Evolutionary conservation across 208 protist genomes (phyloP), one percentile per base, ranked within the genome.

Genomic region (Crithidia expoeki): DNA sequence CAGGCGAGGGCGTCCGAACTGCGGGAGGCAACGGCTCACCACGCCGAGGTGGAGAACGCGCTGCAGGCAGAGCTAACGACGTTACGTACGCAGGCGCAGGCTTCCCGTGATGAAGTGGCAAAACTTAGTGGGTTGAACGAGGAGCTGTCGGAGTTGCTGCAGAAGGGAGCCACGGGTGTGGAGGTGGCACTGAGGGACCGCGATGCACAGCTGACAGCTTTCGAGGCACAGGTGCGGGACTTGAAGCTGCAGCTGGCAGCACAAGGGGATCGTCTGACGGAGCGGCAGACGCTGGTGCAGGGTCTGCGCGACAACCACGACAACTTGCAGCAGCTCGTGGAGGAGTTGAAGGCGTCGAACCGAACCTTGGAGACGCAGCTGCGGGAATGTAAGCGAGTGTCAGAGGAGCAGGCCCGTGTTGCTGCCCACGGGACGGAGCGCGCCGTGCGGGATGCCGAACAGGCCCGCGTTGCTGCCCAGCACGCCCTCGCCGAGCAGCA

Each of bases 151-250:
- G 59, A 76, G 36, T 69, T 91, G 53, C 71, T 91, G 49, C 69
- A 76, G 62, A 62, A 83, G 23, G 86, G 80, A 19, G 86, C 81
- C n/a, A 77, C 69, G n/a, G 76, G 74, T 23, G 81, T 86, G 50
- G 74, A 85, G 63, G 40, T 68, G 19, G 74, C 79, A 11, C 63
- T 91, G 74, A 59, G 57, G 14, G 74, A 81, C 27, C 66, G 71
- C 21, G 68, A 88, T 38, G 46, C 49, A 17, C 72, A 75, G 27
- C 38, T 75, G 23, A 46, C 28, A 0, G 32, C 57, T 1, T 60
- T 88, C 11, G 69, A 88, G 61, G 42, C 56, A 10, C 69, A 72
- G 23, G 70, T 73, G 52, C 75, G 77, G n/a, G 74, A 76, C 19
- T 58, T 84, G 49, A 65, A 81, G 47, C 68, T 59, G 38, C 74